These are phyloP conservation scores for Klebsormidium nitens DNA, from an alignment of 139 green algal species.

Conservation along the genomic window DNA sequence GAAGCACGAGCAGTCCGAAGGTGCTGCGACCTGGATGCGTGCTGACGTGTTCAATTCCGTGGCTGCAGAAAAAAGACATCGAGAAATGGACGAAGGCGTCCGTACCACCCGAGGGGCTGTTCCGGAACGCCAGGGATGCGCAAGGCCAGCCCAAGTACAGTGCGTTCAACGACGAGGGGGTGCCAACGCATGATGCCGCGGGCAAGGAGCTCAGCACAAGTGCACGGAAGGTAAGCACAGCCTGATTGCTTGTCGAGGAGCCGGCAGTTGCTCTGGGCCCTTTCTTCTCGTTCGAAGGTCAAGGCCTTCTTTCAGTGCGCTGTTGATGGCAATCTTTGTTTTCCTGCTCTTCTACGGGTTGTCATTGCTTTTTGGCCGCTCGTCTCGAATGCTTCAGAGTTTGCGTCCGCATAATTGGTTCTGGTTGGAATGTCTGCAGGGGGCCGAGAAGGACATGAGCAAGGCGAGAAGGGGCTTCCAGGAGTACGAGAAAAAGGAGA, in stretches of 20 bases:
- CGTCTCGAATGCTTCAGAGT: too few relatives aligned
- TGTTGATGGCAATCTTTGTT: background rate
- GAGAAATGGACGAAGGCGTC: constrained; percentile 16
- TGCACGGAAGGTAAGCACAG: constrained; percentile 15
- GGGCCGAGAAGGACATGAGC: constrained; percentile 29
- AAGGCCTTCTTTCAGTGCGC: background rate
- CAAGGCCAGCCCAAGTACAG: constrained; percentile 42
- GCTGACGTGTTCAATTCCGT: too few relatives aligned
- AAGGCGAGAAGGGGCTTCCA: constrained; percentile 10
- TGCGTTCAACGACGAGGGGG: constrained; percentile 56
- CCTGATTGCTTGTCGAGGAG: background rate
- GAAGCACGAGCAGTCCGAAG: too few relatives aligned
- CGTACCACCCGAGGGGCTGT: constrained; percentile 17
- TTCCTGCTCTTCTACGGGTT: background rate
- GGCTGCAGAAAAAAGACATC: constrained; percentile 62
- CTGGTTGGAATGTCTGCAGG: constrained; percentile 6
- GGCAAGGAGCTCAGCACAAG: constrained; percentile 53
- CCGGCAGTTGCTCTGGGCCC: background rate
- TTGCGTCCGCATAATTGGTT: too few relatives aligned
- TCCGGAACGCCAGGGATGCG: constrained; percentile 2
- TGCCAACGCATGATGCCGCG: constrained; percentile 75
- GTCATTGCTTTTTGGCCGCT: constrained; percentile 7
- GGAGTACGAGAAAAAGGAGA: constrained; percentile 29
- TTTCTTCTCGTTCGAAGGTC: background rate
- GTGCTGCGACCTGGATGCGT: too few relatives aligned